Evolutionary conservation across 768 basidiomycete genomes (phyloP), one percentile per base, ranked within the genome.

Genomic region (Tylopilus vinaceipallidus): DNA sequence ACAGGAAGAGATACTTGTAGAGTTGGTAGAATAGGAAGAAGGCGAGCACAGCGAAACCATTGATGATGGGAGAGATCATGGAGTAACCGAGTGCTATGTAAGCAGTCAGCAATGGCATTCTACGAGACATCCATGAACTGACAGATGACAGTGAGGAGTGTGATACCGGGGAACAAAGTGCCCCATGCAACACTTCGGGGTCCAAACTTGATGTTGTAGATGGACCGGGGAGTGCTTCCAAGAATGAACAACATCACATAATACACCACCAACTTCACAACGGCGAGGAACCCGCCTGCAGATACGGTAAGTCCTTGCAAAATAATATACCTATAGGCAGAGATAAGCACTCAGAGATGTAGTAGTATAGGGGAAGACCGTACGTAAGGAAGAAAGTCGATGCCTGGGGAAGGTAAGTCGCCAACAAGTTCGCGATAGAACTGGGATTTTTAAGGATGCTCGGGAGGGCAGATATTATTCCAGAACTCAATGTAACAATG

Each of bases 331-430:
- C 84, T 86, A 55, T 29, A 17, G 24, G 38, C 12, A 39, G 19
- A 11, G 3, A 40, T 61, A 9, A 52, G 33, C 30, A 42, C 20
- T 5, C 35, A 11, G 13, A 4, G 14, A 43, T 14, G 36, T 27
- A 32, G 19, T 22, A 36, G 24, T n/a, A 40, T 11, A 13, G 6
- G 27, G 27, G 33, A 22, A 27, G 22, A 14, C 2, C 80, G 19
- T 64, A 88, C 77, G 91, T 92, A 45, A 95, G 73, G 83, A 95
- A 95, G 80, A 95, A 95, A 43, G 82, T 94, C 19, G 90, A 90
- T 0, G 91, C 85, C 52, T 76, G 68, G 0, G 97, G 95, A 41
- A 99, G 73, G 39, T 94, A 82, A 17, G 68, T 63, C 0, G 97
- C 93, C 40, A 99, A 73, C 17, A 88, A 72, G 0, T 66, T 75